Base-by-base conservation (phyloP, 257 asterid genomes). In the Phtheirospermum japonicum region DNA sequence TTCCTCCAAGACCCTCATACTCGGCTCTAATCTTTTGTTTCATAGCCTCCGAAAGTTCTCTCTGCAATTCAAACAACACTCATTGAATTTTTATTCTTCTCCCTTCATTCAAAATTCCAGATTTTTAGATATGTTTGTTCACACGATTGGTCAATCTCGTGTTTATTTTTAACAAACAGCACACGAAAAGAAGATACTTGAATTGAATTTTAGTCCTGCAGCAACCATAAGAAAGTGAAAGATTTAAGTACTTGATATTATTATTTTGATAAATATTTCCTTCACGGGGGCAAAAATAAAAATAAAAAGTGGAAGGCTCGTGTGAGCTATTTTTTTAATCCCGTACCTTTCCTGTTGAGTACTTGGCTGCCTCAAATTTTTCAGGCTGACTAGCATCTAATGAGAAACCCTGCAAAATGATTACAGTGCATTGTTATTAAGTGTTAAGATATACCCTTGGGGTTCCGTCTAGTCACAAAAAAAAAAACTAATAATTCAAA, bases 1-100 rank as follows among this genome's bases (percentile, higher is more conserved):
- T 87, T 68, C 99, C 99, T 32, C 99, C 97, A 33, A 93, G 2
- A 4, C 72, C 93, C 79, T 86, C 85, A 36, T 93, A 93, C 80
- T 93, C 99, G 50, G 92, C 95, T 73, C 94, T 77, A 34, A 89
- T 89, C 92, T 85, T 93, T 73, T 83, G 92, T 79, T 87, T 93
- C 99, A 89, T 93, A 55, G 80, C 52, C 12, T 89, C 96, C 63
- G 99, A 93, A 7, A 93, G 89, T 69, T 92, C 96, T 75, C 73
- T 88, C 96, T 88, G 98, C 98, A 88, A 83, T 75, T 85, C 86
- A 84, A 82, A 89, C 71, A 83, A 71, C 67, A 77, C 80, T 73
- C 69, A 57, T 56, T 75, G 79, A 63, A 81, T 71, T 80, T 75
- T 78, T 76, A 78, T 85, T 82, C 84, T 66, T 75, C 79, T 2